Evolutionary conservation across 108 stramenopile species (phyloP), one percentile per base, ranked within the genome.

Genomic region (Ochromonas danica): DNA sequence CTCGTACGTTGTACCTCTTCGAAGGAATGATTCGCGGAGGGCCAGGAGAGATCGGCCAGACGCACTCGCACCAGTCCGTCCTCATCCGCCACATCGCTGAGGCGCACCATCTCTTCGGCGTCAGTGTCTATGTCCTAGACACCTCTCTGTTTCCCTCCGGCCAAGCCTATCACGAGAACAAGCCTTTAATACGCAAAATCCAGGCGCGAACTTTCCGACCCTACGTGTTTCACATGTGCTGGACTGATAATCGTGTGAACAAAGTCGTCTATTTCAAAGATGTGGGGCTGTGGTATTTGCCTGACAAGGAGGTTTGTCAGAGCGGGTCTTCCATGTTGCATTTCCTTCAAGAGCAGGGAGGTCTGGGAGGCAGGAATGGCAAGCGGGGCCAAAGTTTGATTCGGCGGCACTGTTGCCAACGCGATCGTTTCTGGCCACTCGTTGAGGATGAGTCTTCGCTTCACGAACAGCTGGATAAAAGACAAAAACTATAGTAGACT

Each of bases 181-280:
- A 80, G 43, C 33, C 0, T 28, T 36, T 43, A 22, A 33, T 80
- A 42, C 0, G 39, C 36, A 3, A 1, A 6, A 36, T 43, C 39
- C 63, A 67, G 31, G 63, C 17, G 17, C 17, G 63, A 28, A 0
- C 1, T 6, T 1, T 1, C 17, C n/a, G 40, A 39, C 79, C 79
- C 40, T 80, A 6, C 38, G 67, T 80, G 27, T 80, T 80, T 45
- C 79, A 80, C 67, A 80, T 80, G 79, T 80, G 79, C 43, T 80
- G 79, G 79, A 80, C 79, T 1, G 45, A 30, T 6, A 1, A 1
- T n/a, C 77, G 77, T 35, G 31, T n/a, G 14, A 14, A 78, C 31
- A 78, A 78, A 61, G 57, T 78, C 30, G 60, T 57, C 35, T 78
- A 78, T 36, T 35, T 78, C 40, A 78, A 78, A 61, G 61, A 78